Evolutionary conservation across 495 filamentous ascomycete species (phyloP).

Genomic region (Penicillium flavigenum): DNA sequence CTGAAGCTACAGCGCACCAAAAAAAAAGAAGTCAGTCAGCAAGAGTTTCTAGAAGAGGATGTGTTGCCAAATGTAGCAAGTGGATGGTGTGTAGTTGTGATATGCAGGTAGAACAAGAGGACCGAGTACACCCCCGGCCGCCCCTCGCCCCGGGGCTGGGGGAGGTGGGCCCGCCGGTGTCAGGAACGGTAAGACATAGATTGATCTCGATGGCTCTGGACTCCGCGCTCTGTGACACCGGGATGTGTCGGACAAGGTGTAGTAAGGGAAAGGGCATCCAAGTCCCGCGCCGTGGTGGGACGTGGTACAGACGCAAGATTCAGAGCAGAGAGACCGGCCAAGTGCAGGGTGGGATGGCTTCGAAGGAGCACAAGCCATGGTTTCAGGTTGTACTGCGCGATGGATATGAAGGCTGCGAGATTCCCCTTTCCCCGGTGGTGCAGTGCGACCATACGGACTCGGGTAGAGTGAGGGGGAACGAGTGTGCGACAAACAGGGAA

Average conservation of each 20-base stretch:
- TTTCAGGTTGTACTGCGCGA: slow-evolving; percentile 25
- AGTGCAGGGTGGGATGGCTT: slow-evolving; percentile 9
- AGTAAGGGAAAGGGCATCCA: slow-evolving; percentile 4
- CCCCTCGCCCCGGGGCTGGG: too few relatives aligned
- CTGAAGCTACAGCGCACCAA: slow-evolving; percentile 57
- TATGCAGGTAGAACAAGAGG: slow-evolving; percentile 5
- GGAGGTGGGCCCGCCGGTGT: too few relatives aligned
- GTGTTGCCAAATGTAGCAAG: neutral
- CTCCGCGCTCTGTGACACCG: slow-evolving; percentile 10
- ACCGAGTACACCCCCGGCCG: too few relatives aligned
- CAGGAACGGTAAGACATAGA: slow-evolving; percentile 21
- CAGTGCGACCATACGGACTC: slow-evolving; percentile 19
- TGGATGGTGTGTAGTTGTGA: slow-evolving; percentile 11
- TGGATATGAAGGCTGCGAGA: slow-evolving; percentile 25
- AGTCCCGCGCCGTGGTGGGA: slow-evolving; percentile 11
- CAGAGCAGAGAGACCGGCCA: neutral
- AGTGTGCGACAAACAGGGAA: slow-evolving; percentile 14
- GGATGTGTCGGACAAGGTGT: slow-evolving; percentile 7
- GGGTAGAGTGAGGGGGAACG: slow-evolving; percentile 3
- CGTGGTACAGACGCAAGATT: slow-evolving; percentile 6
- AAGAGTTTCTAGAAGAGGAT: neutral
- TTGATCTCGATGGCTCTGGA: slow-evolving; percentile 17
- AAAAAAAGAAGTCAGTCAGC: slow-evolving; percentile 19
- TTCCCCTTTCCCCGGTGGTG: slow-evolving; percentile 19
- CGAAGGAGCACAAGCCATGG: slow-evolving; percentile 6